Conservation (phyloP, 2,329 filamentous ascomycete genomes). For the Thielaviopsis euricoi region DNA sequence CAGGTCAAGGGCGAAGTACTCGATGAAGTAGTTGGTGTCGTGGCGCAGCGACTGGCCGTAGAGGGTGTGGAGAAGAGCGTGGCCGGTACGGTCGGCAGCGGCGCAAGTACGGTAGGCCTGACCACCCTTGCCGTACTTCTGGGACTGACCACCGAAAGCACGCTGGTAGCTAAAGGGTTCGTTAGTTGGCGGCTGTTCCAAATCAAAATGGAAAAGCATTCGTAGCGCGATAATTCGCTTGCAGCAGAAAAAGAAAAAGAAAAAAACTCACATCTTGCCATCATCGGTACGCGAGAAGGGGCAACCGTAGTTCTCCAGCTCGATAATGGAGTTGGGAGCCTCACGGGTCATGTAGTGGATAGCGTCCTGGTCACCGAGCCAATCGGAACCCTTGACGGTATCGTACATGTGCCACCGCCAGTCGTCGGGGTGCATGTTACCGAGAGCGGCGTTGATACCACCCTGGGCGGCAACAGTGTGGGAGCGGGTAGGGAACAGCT, state of each 20-base stretch:
- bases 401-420: conserved; percentile 99
- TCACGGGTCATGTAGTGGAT: conserved; percentile 98
- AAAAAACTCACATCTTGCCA: conserved; percentile 60
- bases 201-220: too few relatives aligned
- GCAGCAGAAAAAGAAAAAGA: background rate
- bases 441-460: conserved; percentile 75
- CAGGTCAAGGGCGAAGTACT: conserved; percentile 93
- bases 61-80: conserved; percentile 93
- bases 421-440: conserved; percentile 96
- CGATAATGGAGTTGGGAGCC: conserved; percentile 77
- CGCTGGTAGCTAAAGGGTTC: conserved; percentile 62
- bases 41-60: conserved; percentile 94
- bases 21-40: conserved; percentile 99
- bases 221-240: too few relatives aligned
- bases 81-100: conserved; percentile 89
- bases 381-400: conserved; percentile 94
- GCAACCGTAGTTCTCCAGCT: conserved; percentile 94
- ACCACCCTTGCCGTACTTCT: conserved; percentile 88
- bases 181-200: conserved; percentile 11
- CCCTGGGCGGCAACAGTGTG: conserved; percentile 73
- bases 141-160: conserved; percentile 94
- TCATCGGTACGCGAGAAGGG: conserved; percentile 94
- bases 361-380: conserved; percentile 92
- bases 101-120: conserved; percentile 97
- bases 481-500: conserved; percentile 72